Base-by-base conservation (phyloP, 2,329 filamentous ascomycete genomes). In the Zymoseptoria tritici region DNA sequence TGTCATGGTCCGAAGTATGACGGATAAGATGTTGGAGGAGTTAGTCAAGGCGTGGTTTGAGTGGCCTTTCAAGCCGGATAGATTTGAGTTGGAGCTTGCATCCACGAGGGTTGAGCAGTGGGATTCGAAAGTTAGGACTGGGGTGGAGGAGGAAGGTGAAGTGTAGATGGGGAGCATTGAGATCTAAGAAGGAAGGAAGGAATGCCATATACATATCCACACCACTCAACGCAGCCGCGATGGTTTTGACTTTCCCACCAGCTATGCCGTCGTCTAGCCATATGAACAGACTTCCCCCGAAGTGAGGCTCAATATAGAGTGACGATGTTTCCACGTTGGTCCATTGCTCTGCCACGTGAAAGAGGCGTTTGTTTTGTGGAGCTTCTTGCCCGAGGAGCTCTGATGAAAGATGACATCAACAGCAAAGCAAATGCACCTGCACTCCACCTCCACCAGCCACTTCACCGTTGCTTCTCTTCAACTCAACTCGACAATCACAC, bases 11-110 rank as follows among this genome's bases (percentile, higher is more conserved):
- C 73, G 85, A 4, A 70, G 73, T 24, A 64, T 89, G 59, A 84
- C 80, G 51, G 71, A 77, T 64, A 67, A 70, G 13, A 85, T 88
- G 76, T 78, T 85, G 70, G 70, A 77, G 19, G 83, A 87, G 61
- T 73, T 90, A 16, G 62, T 85, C 4, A 77, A 82, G 64, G 80
- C 81, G 0, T 90, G 84, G 79, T 78, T 83, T 71, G 75, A 80
- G 55, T 90, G 87, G 87, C 86, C 86, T 0, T 89, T 88, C 58
- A 65, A 66, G 62, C 72, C 72, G 4, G 60, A 64, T 19, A 55
- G 36, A 20, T 56, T 61, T 52, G 64, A 69, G 49, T 51, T 71
- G 55, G 62, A 59, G 51, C 55, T 69, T 6, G 62, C 60, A 7
- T n/a, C 36, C 7, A 46, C 36, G 36, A 46, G 16, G 36, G 13